Percentiles rank a stretch among this genome's conserved stretches.
Conservation (phyloP, 2,329 filamentous ascomycete genomes). For the Aspergillus vadensis region DNA sequence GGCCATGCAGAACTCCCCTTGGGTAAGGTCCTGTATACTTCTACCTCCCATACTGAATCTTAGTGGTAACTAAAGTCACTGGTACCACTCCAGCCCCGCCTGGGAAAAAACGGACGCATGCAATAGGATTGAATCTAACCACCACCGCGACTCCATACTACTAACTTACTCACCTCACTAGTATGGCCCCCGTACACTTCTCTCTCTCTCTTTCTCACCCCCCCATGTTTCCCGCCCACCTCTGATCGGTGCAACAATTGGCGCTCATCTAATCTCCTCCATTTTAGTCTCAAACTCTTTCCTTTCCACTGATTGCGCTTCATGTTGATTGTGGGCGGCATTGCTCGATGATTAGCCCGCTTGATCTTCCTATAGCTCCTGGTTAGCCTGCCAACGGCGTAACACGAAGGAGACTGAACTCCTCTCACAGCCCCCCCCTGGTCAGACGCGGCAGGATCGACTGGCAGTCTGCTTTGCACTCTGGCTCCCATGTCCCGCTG, state of each 20-base stretch:
- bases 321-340: background rate
- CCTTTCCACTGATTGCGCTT: background rate
- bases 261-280: constrained; percentile 1
- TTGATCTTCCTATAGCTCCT: background rate
- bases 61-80: too few relatives aligned
- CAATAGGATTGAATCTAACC: background rate
- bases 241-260: constrained; percentile 14
- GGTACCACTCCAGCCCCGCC: background rate
- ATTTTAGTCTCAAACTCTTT: constrained; percentile 8
- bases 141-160: too few relatives aligned
- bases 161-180: too few relatives aligned
- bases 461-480: constrained; percentile 12
- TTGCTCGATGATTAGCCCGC: background rate
- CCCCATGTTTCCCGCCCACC: constrained; percentile 3
- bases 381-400: background rate
- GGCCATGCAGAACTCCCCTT: constrained; percentile 6
- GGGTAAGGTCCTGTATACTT: too few relatives aligned
- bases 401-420: constrained; percentile 4
- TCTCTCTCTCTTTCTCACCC: background rate
- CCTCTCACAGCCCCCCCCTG: background rate
- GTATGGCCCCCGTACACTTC: background rate
- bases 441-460: constrained; percentile 10
- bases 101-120: background rate
- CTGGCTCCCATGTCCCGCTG: constrained; percentile 19
- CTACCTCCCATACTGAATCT: too few relatives aligned